Base-by-base conservation (phyloP, 257 asterid species). In the Petunia axillaris region DNA sequence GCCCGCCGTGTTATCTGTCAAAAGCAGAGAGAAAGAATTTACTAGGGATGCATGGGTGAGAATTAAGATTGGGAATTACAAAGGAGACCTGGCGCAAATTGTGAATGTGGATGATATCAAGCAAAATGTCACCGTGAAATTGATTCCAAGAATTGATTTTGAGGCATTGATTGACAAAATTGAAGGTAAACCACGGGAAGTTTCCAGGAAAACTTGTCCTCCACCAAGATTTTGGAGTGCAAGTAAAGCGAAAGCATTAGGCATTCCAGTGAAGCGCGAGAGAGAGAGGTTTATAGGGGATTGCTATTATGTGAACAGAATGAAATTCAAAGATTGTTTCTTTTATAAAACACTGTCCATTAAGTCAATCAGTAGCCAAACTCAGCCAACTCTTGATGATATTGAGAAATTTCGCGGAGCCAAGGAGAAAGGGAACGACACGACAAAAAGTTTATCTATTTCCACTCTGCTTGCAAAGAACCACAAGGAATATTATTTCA, bases 81-180 rank as follows among this genome's bases (percentile, higher is more conserved):
- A 93, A 86, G 97, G 98, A 43, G 99, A 95, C 82, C 97, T 95
- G 64, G 98, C 97, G 39, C 73, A 94, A 97, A 94, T 93, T 81
- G 96, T 91, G 25, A 93, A 93, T 78, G 95, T 93, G 68, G 98
- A 95, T 86, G 90, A 93, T 74, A 97, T 95, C 66, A 89, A 89
- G 78, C 97, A 85, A 88, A 88, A 91, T 81, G 97, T 97, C 39
- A 93, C 95, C 0, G 92, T 93, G 81, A 95, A 93, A 82, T 82
- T 93, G 81, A 88, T 95, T 84, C 99, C 99, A 4, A 90, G 97
- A 85, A 83, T 95, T 75, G 97, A 95, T 90, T 81, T 93, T 86
- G 95, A 89, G 83, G 97, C 95, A 16, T 82, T 95, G 63, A 91
- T 95, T 43, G 84, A 84, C 83, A 93, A 93, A 83, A 83, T 89